phyloP scores from a whole-genome alignment of 1,139 yeast species.

The Geotrichum histeridarum region DNA sequence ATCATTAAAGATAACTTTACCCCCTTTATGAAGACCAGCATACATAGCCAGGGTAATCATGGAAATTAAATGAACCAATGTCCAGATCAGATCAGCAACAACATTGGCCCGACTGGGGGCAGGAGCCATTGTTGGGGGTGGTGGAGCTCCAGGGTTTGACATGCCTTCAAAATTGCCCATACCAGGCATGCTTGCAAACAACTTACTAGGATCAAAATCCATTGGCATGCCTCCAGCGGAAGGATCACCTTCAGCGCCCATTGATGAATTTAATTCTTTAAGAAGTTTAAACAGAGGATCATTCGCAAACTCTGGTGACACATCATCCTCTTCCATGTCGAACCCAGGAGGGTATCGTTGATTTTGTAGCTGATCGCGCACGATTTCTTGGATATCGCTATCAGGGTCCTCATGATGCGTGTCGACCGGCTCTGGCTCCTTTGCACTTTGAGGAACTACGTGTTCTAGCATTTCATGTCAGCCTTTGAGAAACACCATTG shows the following conservation, averaged over 20 bases:
- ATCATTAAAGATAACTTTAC: not conserved
- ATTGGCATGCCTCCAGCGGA: constrained; percentile 4
- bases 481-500: no score
- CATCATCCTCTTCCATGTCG: constrained; percentile 15
- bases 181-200: constrained; percentile 19
- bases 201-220: constrained; percentile 15
- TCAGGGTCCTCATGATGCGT: constrained; percentile 12
- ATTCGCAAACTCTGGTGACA: constrained; percentile 17
- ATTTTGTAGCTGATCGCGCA: not conserved
- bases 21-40: constrained; percentile 11
- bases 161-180: constrained; percentile 13
- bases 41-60: constrained; percentile 12
- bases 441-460: not conserved
- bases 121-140: constrained; percentile 1
- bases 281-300: constrained; percentile 19
- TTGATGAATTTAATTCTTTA: constrained; percentile 12
- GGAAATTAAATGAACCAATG: constrained; percentile 11
- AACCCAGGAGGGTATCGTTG: constrained; percentile 9
- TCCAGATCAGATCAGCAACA: constrained; percentile 13
- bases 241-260: constrained; percentile 3
- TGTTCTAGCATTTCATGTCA: not conserved
- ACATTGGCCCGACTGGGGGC: constrained; percentile 2
- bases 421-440: not conserved
- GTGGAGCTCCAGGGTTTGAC: constrained; percentile 2
- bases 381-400: constrained; percentile 14